phyloP scores from a whole-genome alignment of 768 basidiomycete species.

The Mycena polygramma region DNA sequence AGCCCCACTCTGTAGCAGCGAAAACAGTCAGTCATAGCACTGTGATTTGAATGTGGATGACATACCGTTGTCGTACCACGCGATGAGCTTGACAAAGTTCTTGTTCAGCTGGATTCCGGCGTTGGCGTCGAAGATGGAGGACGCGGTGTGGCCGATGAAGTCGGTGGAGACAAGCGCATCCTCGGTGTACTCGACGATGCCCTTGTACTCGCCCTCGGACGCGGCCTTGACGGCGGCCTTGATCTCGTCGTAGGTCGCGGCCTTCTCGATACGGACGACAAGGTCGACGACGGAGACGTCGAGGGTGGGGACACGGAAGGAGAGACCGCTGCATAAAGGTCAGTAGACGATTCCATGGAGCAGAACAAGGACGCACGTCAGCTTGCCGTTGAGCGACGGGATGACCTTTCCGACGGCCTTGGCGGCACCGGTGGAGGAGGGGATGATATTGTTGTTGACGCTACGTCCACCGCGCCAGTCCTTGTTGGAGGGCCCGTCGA shows the following conservation, averaged over 20 bases:
- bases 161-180: slow-evolving; percentile 95
- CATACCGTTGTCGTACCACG: slow-evolving; percentile 90
- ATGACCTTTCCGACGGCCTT: slow-evolving; percentile 99
- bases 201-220: slow-evolving; percentile 75
- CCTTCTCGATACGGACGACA: slow-evolving; percentile 91
- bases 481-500: slow-evolving; percentile 94
- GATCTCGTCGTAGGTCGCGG: slow-evolving; percentile 90
- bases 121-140: slow-evolving; percentile 93
- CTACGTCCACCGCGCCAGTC: slow-evolving; percentile 98
- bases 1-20: slow-evolving; percentile 73
- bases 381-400: slow-evolving; percentile 95
- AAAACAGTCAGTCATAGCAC: no score
- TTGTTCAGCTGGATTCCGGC: slow-evolving; percentile 94
- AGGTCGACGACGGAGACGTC: slow-evolving; percentile 99
- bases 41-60: no score
- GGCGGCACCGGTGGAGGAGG: slow-evolving; percentile 98
- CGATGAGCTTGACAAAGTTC: slow-evolving; percentile 95
- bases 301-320: slow-evolving; percentile 97
- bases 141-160: slow-evolving; percentile 83
- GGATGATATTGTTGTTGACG: slow-evolving; percentile 98
- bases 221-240: slow-evolving; percentile 88
- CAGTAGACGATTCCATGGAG: background rate
- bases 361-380: slow-evolving; percentile 75
- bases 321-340: slow-evolving; percentile 72
- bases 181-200: slow-evolving; percentile 91